Base-by-base conservation (phyloP, 305 asterid species). In the Plantago lanceolata region DNA sequence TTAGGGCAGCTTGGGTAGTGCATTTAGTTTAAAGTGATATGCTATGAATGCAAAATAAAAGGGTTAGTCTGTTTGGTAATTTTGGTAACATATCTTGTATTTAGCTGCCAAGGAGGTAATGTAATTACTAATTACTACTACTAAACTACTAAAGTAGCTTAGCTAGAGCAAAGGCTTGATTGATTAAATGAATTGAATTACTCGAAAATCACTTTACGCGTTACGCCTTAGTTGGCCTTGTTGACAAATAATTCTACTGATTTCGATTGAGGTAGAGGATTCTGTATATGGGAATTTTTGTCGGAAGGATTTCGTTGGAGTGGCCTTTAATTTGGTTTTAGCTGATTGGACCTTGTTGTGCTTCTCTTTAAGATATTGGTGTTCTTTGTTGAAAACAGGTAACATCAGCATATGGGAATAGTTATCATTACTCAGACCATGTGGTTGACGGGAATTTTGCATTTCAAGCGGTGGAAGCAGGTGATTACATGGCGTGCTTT, bases 401-500 rank as follows among this genome's bases (percentile, higher is more conserved):
- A 61, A 86, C 94, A 45, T 88, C 98, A 8, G 48, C 90, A 9
- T 67, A 80, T 62, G 96, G 96, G 67, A 85, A 80, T 73, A 81
- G 61, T 68, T 86, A 79, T 76, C 95, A 91, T 76, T 64, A 76
- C 63, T 55, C 81, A 0, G 95, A 91, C 62, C 69, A 82, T 75
- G 98, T 91, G 47, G 59, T 16, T 1, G 79, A 76, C 51, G 98
- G 98, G 40, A 74, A 80, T 68, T 91, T 88, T 73, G 94, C 94
- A 5, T 91, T 83, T 74, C 92, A 86, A 74, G 77, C 95, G 19
- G 62, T 69, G 0, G 98, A 91, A 62, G 71, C 75, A 15, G 97
- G 97, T 56, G 95, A 91, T 61, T 91, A 91, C 72, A 80, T 86
- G 95, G 78, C 96, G 61, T 91, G 98, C 80, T 91, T 91, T 66